Evolutionary conservation across 2,329 filamentous ascomycete species (phyloP).

Genomic region (Botryosphaeria dothidea): DNA sequence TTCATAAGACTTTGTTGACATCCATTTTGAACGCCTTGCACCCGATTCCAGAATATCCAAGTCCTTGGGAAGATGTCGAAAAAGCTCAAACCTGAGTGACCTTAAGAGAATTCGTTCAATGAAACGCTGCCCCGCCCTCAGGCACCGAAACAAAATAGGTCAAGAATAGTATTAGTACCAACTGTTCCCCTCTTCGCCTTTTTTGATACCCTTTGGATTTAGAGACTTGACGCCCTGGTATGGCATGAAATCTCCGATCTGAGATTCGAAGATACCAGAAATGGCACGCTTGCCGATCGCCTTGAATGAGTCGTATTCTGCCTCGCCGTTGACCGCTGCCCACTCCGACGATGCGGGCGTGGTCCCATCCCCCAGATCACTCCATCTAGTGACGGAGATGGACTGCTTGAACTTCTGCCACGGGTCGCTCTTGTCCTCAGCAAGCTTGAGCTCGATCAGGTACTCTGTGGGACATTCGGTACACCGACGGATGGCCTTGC

Average conservation of each 20-base stretch:
- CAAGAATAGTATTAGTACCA: constrained; percentile 61
- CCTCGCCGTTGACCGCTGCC: constrained; percentile 55
- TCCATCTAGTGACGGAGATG: constrained; percentile 63
- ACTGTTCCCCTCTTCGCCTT: constrained; percentile 56
- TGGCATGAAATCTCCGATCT: constrained; percentile 57
- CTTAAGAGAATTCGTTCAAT: too few species aligned
- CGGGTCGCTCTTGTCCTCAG: constrained; percentile 54
- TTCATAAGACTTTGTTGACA: too few species aligned
- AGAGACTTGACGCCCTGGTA: constrained; percentile 59
- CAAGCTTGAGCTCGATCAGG: constrained; percentile 59
- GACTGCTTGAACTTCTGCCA: constrained; percentile 57
- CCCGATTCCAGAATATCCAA: too few species aligned
- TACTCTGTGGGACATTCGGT: constrained; percentile 65
- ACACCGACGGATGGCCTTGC: constrained; percentile 61
- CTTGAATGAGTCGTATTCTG: constrained; percentile 56
- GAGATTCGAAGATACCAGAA: constrained; percentile 60
- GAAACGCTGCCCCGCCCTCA: too few species aligned
- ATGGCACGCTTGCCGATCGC: constrained; percentile 57
- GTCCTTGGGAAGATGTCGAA: too few species aligned
- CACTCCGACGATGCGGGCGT: constrained; percentile 55
- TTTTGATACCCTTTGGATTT: constrained; percentile 57
- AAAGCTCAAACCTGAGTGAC: too few species aligned
- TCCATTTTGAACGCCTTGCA: too few species aligned
- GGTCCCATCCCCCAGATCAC: constrained; percentile 59
- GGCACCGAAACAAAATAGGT: too few species aligned